These are phyloP conservation scores for Stachybotrys echinatus DNA, from an alignment of 2,329 filamentous ascomycete genomes.

Conservation along the genomic window DNA sequence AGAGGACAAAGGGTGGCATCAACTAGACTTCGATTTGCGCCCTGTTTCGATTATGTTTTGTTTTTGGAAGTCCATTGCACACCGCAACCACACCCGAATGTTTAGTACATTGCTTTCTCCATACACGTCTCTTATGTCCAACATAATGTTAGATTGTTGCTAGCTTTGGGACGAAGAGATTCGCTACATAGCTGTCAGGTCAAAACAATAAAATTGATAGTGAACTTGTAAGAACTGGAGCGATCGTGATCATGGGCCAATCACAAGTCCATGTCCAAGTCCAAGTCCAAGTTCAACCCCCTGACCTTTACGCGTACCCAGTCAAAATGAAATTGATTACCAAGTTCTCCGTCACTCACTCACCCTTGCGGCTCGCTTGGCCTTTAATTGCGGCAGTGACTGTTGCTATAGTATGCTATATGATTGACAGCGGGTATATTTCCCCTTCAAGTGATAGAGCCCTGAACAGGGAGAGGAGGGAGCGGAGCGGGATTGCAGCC, in stretches of 20 bases:
- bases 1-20: constrained; percentile 18
- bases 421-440: background rate
- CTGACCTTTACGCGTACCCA: too few relatives aligned
- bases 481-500: background rate
- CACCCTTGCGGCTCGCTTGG: too few relatives aligned
- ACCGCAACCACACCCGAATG: background rate
- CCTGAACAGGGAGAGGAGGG: background rate
- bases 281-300: too few relatives aligned
- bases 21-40: constrained; percentile 12
- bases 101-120: background rate
- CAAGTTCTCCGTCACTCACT: too few relatives aligned
- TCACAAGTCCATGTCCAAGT: too few relatives aligned
- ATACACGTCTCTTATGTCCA: background rate
- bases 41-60: constrained; percentile 6
- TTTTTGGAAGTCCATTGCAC: constrained; percentile 2
- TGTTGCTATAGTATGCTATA: too few relatives aligned
- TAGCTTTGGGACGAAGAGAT: background rate
- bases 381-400: too few relatives aligned
- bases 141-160: background rate
- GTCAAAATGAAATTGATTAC: too few relatives aligned
- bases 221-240: too few relatives aligned
- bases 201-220: background rate
- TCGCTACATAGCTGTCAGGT: background rate
- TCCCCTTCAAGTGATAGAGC: background rate
- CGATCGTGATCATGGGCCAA: too few relatives aligned